Evolutionary conservation across 768 basidiomycete species (phyloP), one percentile per base, ranked within the genome.

Genomic region (Trichaptum fuscoviolaceum): DNA sequence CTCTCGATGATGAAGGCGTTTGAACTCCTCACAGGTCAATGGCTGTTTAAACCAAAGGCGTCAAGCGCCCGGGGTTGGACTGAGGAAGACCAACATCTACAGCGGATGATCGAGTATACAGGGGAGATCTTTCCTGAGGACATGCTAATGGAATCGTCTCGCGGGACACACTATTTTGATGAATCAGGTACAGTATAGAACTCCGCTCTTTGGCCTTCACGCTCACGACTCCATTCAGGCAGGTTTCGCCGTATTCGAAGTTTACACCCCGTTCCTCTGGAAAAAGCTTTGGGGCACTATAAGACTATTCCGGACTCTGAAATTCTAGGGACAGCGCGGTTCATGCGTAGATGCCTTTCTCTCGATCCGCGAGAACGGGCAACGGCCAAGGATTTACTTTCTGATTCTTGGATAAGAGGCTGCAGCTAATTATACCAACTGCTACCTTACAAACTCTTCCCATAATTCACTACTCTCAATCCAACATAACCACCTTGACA

Each of bases 401-500:
- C 25, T 52, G 66, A 36, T 63, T 25, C 23, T 63, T 68, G 57
- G 66, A 62, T 64, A 27, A 64, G 15, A 73, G 72, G 67, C 70
- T 15, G 71, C 20, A 20, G 2, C 15, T 52, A 12, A 52, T 52
- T 52, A 52, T 2, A 20, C n/a, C 42, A 52, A 52, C 20, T 4
- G 10, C 20, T 52, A 52, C 10, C 12, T 52, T 52, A 12, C 15
- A 20, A 15, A 15, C 42, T 5, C 12, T 52, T 6, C 42, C 30
- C 30, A 30, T 30, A 30, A 30, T 30, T 2, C 30, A 30, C 30
- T 30, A 30, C 30, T 30, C 30, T 3, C 30, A 30, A 30, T 30
- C 30, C 30, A 30, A 30, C 30, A 30, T 30, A n/a, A n/a, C n/a
- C n/a, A n/a, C 30, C 8, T 8, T 30, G 8, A 30, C 30, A 8